phyloP scores from a whole-genome alignment of 371 early-diverging fungal genomes.

The Synchytrium microbalum region DNA sequence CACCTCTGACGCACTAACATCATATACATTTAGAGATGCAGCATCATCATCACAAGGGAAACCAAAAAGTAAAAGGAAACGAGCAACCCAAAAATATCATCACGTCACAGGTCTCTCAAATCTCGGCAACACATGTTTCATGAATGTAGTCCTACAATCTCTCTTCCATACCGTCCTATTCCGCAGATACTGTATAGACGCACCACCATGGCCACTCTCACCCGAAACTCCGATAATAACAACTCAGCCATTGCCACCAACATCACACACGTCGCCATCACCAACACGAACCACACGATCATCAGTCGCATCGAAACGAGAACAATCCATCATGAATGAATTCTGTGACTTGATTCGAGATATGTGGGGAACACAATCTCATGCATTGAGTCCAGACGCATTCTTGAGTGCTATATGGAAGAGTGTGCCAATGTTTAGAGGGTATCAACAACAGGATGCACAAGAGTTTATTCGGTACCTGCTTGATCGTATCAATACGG shows the following conservation, averaged over 20 bases:
- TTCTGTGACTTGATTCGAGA: slow-evolving; percentile 8
- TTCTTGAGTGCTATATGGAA: slow-evolving; percentile 36
- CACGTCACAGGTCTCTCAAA: too few relatives aligned
- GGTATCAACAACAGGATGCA: too few relatives aligned
- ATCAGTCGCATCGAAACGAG: slow-evolving; percentile 1
- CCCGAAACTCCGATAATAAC: too few relatives aligned
- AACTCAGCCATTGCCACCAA: too few relatives aligned
- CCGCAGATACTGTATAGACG: slow-evolving; percentile 55
- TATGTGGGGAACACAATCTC: slow-evolving; percentile 10
- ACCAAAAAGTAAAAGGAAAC: too few relatives aligned
- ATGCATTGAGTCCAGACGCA: slow-evolving; percentile 8
- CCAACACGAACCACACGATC: slow-evolving; percentile 4
- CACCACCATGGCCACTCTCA: too few relatives aligned
- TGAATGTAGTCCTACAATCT: slow-evolving; percentile 78
- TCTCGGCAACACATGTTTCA: slow-evolving; percentile 83
- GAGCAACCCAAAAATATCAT: too few relatives aligned
- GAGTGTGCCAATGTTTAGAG: slow-evolving; percentile 35
- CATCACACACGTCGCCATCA: slow-evolving; percentile 27
- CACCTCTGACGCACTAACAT: too few relatives aligned
- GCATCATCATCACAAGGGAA: too few relatives aligned
- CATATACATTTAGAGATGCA: too few relatives aligned
- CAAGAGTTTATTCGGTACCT: too few relatives aligned
- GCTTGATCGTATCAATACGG: too few relatives aligned
- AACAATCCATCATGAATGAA: slow-evolving; percentile 10
- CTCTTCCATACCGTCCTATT: slow-evolving; percentile 58